Percentiles rank a stretch among this genome's conserved stretches.
Conservation (phyloP, 2,329 filamentous ascomycete genomes). For the Exophiala sideris region DNA sequence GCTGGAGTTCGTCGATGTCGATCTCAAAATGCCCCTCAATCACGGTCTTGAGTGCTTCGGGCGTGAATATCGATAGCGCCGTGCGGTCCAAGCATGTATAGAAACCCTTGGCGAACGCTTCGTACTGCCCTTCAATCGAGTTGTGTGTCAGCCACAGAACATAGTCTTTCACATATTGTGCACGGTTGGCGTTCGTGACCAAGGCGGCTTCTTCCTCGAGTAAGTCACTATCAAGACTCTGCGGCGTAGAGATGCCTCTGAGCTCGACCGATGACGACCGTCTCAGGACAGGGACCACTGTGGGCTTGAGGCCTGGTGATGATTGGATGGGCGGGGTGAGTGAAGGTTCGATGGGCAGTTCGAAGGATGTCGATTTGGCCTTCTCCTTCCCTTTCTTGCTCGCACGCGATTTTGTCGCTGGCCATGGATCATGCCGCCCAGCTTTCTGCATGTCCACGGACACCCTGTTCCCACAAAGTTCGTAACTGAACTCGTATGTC, state of each 20-base stretch:
- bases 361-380: slow-evolving; percentile 25
- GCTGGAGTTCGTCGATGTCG: slow-evolving; percentile 69
- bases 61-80: slow-evolving; percentile 68
- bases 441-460: slow-evolving; percentile 54
- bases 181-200: slow-evolving; percentile 78
- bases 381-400: slow-evolving; percentile 25
- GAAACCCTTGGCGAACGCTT: slow-evolving; percentile 80
- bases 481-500: slow-evolving; percentile 80
- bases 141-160: slow-evolving; percentile 76
- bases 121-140: slow-evolving; percentile 72
- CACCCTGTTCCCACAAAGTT: slow-evolving; percentile 52
- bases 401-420: neutral
- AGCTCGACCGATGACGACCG: slow-evolving; percentile 19
- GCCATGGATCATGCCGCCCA: slow-evolving; percentile 28
- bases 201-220: slow-evolving; percentile 55
- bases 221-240: slow-evolving; percentile 21
- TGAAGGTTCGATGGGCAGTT: slow-evolving; percentile 15
- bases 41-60: slow-evolving; percentile 68
- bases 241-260: slow-evolving; percentile 17
- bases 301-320: slow-evolving; percentile 10
- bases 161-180: slow-evolving; percentile 78
- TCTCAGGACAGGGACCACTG: slow-evolving; percentile 11
- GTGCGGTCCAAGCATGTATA: slow-evolving; percentile 67
- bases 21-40: slow-evolving; percentile 83
- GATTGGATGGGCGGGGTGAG: slow-evolving; percentile 17